Evolutionary conservation across 768 basidiomycete species (phyloP), one percentile per base, ranked within the genome.

Genomic region (Crassisporium funariophilum): DNA sequence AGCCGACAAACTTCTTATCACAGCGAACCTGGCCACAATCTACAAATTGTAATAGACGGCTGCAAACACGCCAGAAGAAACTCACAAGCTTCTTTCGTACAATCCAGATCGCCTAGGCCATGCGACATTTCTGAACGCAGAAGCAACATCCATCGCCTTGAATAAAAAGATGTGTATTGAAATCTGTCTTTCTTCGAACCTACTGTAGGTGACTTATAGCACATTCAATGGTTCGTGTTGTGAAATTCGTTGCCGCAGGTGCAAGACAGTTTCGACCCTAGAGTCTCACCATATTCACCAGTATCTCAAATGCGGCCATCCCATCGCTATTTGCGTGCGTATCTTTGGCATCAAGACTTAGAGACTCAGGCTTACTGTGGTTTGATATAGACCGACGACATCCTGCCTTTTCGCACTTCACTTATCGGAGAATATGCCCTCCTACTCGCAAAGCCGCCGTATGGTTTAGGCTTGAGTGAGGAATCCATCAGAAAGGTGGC

Each of bases 181-280:
- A 64, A 84, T 93, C 34, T 93, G 91, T 60, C 73, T 93, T 21
- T 84, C 77, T 13, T 91, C 90, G 0, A 92, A 92, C 64, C 58
- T 92, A 9, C 52, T 90, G 82, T 87, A 60, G 43, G 84, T 68
- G 29, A 31, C n/a, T 13, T 7, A 19, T 20, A 20, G 23, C 34
- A 34, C 23, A 21, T 24, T 29, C 5, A 4, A 7, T 39, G 3
- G 16, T 27, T 40, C 12, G 42, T 52, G 35, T 29, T 17, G 11
- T 5, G 25, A 35, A 36, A 31, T 9, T 23, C 35, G 17, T 34
- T 23, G 24, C 35, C 35, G 19, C 20, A 88, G 87, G 27, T 81
- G 81, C 68, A 89, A 87, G 62, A 87, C 88, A 0, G 86, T 86
- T 1, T 41, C 71, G 5, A 68, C 66, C 12, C 65, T 92, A 8